Percentiles rank a stretch among this genome's conserved stretches.
Conservation (phyloP, 75 land plant species). For the Pinus albicaulis region DNA sequence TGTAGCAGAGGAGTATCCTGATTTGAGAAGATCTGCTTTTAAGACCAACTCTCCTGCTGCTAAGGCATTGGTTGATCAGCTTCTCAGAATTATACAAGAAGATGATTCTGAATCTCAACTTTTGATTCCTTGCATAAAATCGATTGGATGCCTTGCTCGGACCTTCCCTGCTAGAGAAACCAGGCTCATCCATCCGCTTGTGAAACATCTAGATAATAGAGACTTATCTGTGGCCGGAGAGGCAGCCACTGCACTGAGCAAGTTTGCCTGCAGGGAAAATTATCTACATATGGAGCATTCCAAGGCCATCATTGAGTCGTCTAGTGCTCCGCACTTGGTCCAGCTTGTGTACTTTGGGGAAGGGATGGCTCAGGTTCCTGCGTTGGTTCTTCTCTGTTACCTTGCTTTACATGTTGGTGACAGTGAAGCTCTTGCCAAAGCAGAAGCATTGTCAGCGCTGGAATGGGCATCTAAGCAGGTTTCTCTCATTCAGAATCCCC, state of each 20-base stretch:
- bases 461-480: conserved; percentile 52
- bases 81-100: conserved; percentile 44
- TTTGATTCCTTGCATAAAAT: conserved; percentile 51
- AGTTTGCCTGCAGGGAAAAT: conserved; percentile 69
- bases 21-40: conserved; percentile 68
- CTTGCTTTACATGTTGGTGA: conserved; percentile 55
- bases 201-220: conserved; percentile 43
- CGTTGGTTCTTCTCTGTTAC: conserved; percentile 61
- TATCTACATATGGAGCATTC: conserved; percentile 56
- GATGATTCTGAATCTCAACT: conserved; percentile 39
- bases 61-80: conserved; percentile 78
- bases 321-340: conserved; percentile 35
- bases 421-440: conserved; percentile 53
- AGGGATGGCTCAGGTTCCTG: conserved; percentile 31
- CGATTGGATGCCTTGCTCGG: conserved; percentile 74
- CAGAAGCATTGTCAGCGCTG: conserved; percentile 50
- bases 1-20: conserved; percentile 65
- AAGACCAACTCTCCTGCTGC: conserved; percentile 79
- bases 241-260: conserved; percentile 57
- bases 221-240: conserved; percentile 45
- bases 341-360: conserved; percentile 52
- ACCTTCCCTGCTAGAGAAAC: conserved; percentile 77
- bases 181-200: conserved; percentile 47
- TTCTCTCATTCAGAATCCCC: conserved; percentile 20
- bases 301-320: conserved; percentile 52